Evolutionary conservation across 495 filamentous ascomycete species (phyloP).

Genomic region (Penicillium verhagenii): DNA sequence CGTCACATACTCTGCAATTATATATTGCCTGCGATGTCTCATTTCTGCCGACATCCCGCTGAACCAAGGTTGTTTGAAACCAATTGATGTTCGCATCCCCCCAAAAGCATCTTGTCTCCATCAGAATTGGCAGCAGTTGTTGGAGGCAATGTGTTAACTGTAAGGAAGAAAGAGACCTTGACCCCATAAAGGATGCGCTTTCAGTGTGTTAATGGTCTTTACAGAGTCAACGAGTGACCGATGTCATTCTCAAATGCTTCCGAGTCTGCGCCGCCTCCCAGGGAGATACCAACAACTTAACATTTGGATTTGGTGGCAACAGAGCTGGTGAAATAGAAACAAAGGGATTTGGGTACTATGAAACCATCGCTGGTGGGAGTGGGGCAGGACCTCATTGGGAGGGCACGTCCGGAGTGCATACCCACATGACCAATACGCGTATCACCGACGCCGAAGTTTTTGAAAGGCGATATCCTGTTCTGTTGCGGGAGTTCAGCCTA

Average conservation of each 20-base stretch:
- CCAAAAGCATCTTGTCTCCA: constrained; percentile 86
- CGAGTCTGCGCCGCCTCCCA: constrained; percentile 86
- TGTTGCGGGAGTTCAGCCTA: constrained; percentile 81
- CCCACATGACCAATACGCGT: constrained; percentile 98
- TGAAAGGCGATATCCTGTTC: constrained; percentile 86
- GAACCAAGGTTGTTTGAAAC: constrained; percentile 92
- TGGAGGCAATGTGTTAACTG: constrained; percentile 94
- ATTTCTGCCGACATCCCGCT: constrained; percentile 93
- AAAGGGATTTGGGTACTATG: constrained; percentile 95
- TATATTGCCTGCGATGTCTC: constrained; percentile 91
- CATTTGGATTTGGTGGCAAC: constrained; percentile 45
- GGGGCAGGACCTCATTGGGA: constrained; percentile 87
- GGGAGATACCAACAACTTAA: constrained; percentile 86
- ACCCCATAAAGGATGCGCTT: no score
- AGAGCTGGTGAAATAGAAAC: constrained; percentile 70
- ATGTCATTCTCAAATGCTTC: constrained; percentile 92
- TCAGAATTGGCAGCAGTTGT: constrained; percentile 88
- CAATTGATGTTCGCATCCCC: constrained; percentile 78
- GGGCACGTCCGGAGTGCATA: constrained; percentile 87
- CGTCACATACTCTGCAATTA: constrained; percentile 92
- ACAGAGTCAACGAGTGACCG: constrained; percentile 84
- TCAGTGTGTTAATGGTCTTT: no score
- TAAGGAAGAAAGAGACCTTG: no score
- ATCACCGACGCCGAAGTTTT: constrained; percentile 98
- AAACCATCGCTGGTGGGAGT: constrained; percentile 91